Conservation (phyloP, 1,284 basidiomycete genomes). For the Fomitopsis palustris region DNA sequence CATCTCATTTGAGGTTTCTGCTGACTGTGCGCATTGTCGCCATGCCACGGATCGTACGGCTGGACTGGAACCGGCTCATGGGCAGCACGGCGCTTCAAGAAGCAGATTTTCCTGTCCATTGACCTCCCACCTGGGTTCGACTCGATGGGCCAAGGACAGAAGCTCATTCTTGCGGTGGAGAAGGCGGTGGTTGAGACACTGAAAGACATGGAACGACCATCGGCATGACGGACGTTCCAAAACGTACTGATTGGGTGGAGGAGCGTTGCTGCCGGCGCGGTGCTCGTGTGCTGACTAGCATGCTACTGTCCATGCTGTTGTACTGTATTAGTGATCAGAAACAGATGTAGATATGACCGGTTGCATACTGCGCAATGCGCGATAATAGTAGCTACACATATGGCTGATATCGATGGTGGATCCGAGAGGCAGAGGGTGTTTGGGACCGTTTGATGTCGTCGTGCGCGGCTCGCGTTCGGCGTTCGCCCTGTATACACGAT, state of each 20-base stretch:
- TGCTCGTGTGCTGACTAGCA: not conserved
- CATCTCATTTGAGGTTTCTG: conserved; percentile 8
- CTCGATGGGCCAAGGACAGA: conserved; percentile 42
- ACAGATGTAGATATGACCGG: not conserved
- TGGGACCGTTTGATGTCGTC: conserved; percentile 11
- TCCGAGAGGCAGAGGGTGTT: not conserved
- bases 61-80: conserved; percentile 2
- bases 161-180: conserved; percentile 52
- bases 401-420: conserved; percentile 10
- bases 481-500: conserved; percentile 21
- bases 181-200: conserved; percentile 49
- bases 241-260: not conserved
- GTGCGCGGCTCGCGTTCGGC: conserved; percentile 19
- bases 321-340: not conserved
- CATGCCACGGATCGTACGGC: not conserved
- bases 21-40: conserved; percentile 14
- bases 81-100: conserved; percentile 58
- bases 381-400: not conserved
- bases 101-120: conserved; percentile 68
- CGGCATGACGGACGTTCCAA: not conserved
- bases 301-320: not conserved
- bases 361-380: not conserved
- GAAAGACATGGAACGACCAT: conserved; percentile 35
- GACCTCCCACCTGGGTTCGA: conserved; percentile 50
- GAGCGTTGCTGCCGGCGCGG: not conserved